Evolutionary conservation across 2,329 filamentous ascomycete genomes (phyloP).

Genomic region (Microascus cirrosus): DNA sequence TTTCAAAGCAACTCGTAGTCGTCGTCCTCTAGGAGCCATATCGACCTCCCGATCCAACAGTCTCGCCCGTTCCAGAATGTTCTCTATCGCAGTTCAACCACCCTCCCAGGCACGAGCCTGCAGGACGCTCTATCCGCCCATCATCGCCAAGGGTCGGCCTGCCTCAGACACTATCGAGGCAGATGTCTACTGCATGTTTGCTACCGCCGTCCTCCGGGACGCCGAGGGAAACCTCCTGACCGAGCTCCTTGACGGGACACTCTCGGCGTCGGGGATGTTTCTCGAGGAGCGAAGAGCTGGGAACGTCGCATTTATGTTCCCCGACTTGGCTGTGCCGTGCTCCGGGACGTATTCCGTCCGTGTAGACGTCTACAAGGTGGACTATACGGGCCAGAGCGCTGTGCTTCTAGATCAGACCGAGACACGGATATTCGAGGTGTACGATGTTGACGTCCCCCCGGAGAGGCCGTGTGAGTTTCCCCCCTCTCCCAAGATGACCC

Average conservation of each 20-base stretch:
- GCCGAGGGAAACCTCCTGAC: slow-evolving; percentile 2
- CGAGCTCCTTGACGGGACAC: background rate
- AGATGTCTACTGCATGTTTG: slow-evolving; percentile 1
- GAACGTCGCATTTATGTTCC: slow-evolving; percentile 4
- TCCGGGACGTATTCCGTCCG: slow-evolving; percentile 3
- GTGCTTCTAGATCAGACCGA: slow-evolving; percentile 3
- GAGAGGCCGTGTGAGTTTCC: slow-evolving; percentile 3
- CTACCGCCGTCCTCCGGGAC: slow-evolving; percentile 2
- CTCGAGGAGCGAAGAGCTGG: background rate
- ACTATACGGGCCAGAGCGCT: slow-evolving; percentile 1
- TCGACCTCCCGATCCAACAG: background rate
- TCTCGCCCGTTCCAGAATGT: slow-evolving; percentile 1
- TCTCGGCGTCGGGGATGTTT: background rate
- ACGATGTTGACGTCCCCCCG: background rate
- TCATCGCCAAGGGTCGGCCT: background rate
- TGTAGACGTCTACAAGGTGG: slow-evolving; percentile 4
- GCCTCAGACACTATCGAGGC: background rate
- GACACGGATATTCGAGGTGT: slow-evolving; percentile 1
- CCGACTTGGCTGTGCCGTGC: slow-evolving; percentile 1
- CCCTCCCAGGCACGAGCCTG: background rate
- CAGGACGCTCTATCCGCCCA: slow-evolving; percentile 1
- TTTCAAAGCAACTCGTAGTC: background rate
- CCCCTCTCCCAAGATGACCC: background rate
- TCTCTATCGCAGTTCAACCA: slow-evolving; percentile 2
- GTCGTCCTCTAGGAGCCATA: background rate